phyloP scores from a whole-genome alignment of 495 filamentous ascomycete genomes.

The Cudoniella acicularis region DNA sequence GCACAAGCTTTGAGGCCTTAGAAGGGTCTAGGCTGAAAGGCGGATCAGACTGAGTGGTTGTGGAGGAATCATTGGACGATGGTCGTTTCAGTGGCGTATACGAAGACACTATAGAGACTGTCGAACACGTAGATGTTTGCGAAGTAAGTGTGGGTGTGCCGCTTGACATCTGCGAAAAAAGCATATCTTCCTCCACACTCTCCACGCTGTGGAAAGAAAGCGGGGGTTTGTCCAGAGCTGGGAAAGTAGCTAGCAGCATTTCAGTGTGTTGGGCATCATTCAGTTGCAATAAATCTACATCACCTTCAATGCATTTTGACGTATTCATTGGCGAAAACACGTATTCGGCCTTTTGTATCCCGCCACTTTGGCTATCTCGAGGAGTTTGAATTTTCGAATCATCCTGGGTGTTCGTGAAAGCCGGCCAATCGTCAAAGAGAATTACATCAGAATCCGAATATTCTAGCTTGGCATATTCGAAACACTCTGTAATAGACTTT shows the following conservation, averaged over 20 bases:
- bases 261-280: not conserved
- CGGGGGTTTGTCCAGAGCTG: too few species aligned
- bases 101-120: not conserved
- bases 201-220: too few species aligned
- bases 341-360: too few species aligned
- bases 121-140: not conserved
- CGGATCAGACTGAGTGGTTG: not conserved
- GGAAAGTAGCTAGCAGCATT: not conserved
- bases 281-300: too few species aligned
- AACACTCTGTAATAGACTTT: not conserved
- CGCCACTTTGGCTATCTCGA: too few species aligned
- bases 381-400: too few species aligned
- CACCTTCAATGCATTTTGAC: too few species aligned
- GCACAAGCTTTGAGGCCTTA: not conserved
- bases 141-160: conserved; percentile 2
- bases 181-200: not conserved
- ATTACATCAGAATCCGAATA: not conserved
- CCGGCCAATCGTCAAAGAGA: too few species aligned
- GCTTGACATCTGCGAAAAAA: not conserved
- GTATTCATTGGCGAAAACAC: too few species aligned
- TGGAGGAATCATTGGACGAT: not conserved
- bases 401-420: too few species aligned
- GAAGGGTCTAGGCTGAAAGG: not conserved
- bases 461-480: not conserved
- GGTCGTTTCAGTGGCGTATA: conserved; percentile 1